phyloP scores from a whole-genome alignment of 352 stramenopile genomes.

The Pythium chondricola region DNA sequence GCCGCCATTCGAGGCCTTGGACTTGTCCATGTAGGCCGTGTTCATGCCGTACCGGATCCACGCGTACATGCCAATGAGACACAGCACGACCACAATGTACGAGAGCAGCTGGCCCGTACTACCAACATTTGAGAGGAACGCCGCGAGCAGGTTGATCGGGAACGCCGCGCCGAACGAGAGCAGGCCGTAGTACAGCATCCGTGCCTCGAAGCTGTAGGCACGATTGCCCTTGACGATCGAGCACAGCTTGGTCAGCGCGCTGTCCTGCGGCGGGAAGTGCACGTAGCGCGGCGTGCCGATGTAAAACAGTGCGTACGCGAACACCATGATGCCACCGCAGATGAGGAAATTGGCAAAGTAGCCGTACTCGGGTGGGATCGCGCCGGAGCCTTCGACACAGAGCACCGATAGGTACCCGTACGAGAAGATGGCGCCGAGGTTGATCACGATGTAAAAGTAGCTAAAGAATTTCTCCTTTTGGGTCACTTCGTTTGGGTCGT shows the following conservation, averaged over 20 bases:
- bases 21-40: slow-evolving; percentile 81
- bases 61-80: slow-evolving; percentile 70
- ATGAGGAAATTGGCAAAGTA: slow-evolving; percentile 88
- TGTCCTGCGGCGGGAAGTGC: slow-evolving; percentile 68
- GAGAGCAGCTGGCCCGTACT: slow-evolving; percentile 63
- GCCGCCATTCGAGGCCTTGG: slow-evolving; percentile 72
- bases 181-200: slow-evolving; percentile 75
- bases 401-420: slow-evolving; percentile 88
- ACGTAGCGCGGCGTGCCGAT: slow-evolving; percentile 58
- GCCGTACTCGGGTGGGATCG: slow-evolving; percentile 73
- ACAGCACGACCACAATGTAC: slow-evolving; percentile 61
- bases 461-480: slow-evolving; percentile 87
- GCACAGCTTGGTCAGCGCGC: slow-evolving; percentile 64
- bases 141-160: slow-evolving; percentile 66
- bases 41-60: slow-evolving; percentile 82
- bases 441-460: slow-evolving; percentile 92
- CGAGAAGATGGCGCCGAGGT: slow-evolving; percentile 87
- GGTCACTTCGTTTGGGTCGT: slow-evolving; percentile 68
- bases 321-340: slow-evolving; percentile 78
- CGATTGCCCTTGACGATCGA: slow-evolving; percentile 75
- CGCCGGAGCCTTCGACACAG: slow-evolving; percentile 74
- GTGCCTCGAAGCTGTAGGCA: slow-evolving; percentile 64
- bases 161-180: slow-evolving; percentile 61
- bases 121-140: slow-evolving; percentile 51
- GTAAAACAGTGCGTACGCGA: slow-evolving; percentile 64